Percentiles rank a stretch among this genome's conserved stretches.
Evolutionary conservation across 352 stramenopile species (phyloP).

Genomic region (Pythium periplocum): DNA sequence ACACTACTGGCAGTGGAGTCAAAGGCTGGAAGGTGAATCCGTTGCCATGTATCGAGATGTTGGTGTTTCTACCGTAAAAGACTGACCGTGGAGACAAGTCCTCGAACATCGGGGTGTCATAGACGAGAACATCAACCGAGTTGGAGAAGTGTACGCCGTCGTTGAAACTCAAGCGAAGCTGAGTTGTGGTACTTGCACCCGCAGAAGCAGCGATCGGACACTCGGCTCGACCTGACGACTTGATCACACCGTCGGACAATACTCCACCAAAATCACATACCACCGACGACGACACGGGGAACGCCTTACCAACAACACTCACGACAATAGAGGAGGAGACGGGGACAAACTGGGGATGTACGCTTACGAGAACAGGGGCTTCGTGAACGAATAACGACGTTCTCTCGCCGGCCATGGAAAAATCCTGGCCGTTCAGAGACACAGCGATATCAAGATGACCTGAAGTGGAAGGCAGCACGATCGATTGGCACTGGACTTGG

Average conservation of each 20-base stretch:
- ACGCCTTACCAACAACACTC: conserved; percentile 1
- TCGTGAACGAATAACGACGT: conserved; percentile 7
- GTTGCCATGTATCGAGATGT: not conserved
- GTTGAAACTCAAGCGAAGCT: conserved; percentile 13
- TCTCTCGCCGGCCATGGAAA: not conserved
- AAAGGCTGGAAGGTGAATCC: conserved; percentile 3
- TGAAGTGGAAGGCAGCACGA: conserved; percentile 3
- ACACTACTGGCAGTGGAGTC: conserved; percentile 8
- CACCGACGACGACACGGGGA: conserved; percentile 3
- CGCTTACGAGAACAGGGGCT: not conserved
- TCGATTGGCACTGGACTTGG: conserved; percentile 6
- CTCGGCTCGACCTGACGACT: conserved; percentile 3
- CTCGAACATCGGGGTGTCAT: conserved; percentile 8
- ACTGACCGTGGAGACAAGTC: not conserved
- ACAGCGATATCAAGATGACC: conserved; percentile 2
- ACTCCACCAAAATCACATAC: conserved; percentile 12
- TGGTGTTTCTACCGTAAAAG: not conserved
- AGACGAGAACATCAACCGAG: conserved; percentile 3
- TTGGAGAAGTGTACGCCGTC: conserved; percentile 8
- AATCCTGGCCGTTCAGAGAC: conserved; percentile 18
- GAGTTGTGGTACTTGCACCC: not conserved
- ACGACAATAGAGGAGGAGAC: not conserved
- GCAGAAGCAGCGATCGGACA: conserved; percentile 1
- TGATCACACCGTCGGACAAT: not conserved
- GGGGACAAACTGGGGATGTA: conserved; percentile 6